Percentiles rank a stretch among this genome's conserved stretches.
These are phyloP conservation scores for Ascochyta pisi DNA, from an alignment of 2,329 filamentous ascomycete genomes.

Conservation along the genomic window DNA sequence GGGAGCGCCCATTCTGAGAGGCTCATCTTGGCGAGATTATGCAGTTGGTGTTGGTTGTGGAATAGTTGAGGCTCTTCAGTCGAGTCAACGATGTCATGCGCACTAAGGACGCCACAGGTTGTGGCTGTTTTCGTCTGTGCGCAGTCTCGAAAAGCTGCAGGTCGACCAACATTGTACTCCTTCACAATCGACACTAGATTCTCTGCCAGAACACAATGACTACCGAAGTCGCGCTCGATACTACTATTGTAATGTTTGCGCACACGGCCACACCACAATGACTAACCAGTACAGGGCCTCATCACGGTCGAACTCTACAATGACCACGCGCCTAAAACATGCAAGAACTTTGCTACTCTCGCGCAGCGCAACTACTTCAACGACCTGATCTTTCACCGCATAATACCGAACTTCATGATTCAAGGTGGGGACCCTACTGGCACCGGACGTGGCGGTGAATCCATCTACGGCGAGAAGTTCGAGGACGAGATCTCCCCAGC, in stretches of 20 bases:
- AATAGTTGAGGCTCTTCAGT: slow-evolving; percentile 26
- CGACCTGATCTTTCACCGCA: slow-evolving; percentile 84
- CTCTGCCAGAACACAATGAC: slow-evolving; percentile 32
- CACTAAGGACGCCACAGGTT: slow-evolving; percentile 19
- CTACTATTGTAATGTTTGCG: slow-evolving; percentile 71
- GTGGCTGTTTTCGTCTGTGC: slow-evolving; percentile 17
- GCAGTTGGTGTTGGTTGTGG: slow-evolving; percentile 12
- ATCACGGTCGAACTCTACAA: slow-evolving; percentile 91
- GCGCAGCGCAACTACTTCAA: slow-evolving; percentile 87
- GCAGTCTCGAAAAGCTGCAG: slow-evolving; percentile 1
- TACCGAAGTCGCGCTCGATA: slow-evolving; percentile 81
- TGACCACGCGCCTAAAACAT: slow-evolving; percentile 85
- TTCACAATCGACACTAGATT: not conserved
- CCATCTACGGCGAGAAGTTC: slow-evolving; percentile 93
- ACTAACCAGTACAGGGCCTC: slow-evolving; percentile 65
- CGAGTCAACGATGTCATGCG: slow-evolving; percentile 15
- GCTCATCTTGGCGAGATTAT: slow-evolving; percentile 39
- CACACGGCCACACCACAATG: not conserved
- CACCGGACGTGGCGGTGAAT: slow-evolving; percentile 85
- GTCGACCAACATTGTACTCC: slow-evolving; percentile 32
- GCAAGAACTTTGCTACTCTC: slow-evolving; percentile 85
- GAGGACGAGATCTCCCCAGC: slow-evolving; percentile 83
- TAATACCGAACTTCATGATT: slow-evolving; percentile 96
- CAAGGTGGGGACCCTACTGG: slow-evolving; percentile 95
- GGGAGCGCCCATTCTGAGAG: slow-evolving; percentile 65